Evolutionary conservation across 768 basidiomycete species (phyloP).

Genomic region (Neoboletus magnificus): DNA sequence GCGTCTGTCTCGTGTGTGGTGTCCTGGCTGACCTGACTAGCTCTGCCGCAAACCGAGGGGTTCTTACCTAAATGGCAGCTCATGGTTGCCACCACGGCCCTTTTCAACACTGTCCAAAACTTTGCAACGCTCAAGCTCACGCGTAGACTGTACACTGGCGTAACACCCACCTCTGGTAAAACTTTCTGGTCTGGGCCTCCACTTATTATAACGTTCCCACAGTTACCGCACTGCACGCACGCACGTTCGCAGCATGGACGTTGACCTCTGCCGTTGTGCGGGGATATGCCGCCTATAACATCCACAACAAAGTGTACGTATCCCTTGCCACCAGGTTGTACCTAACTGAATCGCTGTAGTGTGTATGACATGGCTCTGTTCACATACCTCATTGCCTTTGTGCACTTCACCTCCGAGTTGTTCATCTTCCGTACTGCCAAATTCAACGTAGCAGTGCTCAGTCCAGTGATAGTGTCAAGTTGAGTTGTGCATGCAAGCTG

Average conservation of each 20-base stretch:
- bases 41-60: conserved; percentile 63
- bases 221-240: conserved; percentile 86
- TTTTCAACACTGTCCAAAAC: conserved; percentile 88
- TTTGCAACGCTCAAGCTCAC: conserved; percentile 75
- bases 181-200: background rate
- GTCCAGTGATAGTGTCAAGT: conserved; percentile 87
- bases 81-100: conserved; percentile 66
- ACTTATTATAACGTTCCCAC: background rate
- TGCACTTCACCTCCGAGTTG: conserved; percentile 85
- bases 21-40: conserved; percentile 31
- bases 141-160: conserved; percentile 64
- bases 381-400: conserved; percentile 87
- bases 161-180: conserved; percentile 40
- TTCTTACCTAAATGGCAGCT: conserved; percentile 88
- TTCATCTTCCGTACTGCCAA: conserved; percentile 78
- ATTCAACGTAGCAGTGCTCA: conserved; percentile 54
- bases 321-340: background rate
- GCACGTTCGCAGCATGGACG: conserved; percentile 93
- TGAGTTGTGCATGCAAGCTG: conserved; percentile 34
- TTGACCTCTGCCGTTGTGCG: conserved; percentile 80
- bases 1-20: background rate
- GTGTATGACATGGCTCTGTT: conserved; percentile 86
- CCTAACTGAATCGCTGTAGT: conserved; percentile 40
- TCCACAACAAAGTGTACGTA: conserved; percentile 74
- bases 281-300: conserved; percentile 85